Percentiles rank a stretch among this genome's conserved stretches.
phyloP scores from a whole-genome alignment of 179 eudicot genomes.

The Vitellaria paradoxa region DNA sequence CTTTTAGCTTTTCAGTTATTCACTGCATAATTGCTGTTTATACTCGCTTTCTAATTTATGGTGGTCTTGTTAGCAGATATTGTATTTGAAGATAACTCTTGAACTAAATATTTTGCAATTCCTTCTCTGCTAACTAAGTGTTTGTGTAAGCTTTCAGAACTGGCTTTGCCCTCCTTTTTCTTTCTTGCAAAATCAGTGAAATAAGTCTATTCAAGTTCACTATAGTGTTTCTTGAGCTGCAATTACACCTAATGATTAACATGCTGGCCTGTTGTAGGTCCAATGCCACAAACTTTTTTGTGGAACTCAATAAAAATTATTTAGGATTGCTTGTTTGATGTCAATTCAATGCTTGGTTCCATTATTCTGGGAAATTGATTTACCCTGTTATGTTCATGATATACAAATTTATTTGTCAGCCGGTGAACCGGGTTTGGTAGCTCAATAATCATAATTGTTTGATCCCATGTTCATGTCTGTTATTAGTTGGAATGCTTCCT shows the following conservation, averaged over 20 bases:
- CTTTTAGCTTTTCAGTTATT: neutral
- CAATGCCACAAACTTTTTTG: neutral
- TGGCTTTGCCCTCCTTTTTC: neutral
- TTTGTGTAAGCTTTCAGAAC: neutral
- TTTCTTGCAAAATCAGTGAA: neutral
- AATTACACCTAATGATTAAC: neutral
- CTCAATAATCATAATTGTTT: neutral
- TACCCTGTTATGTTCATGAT: neutral
- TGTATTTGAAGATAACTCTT: neutral
- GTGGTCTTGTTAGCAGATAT: neutral
- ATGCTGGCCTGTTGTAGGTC: neutral
- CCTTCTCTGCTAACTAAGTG: neutral
- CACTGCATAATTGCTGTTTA: constrained; percentile 4
- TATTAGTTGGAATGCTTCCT: neutral
- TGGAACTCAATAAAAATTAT: neutral
- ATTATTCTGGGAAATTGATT: neutral
- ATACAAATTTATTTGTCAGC: constrained; percentile 6
- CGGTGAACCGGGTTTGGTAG: neutral
- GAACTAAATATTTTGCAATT: neutral
- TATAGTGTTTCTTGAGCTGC: neutral
- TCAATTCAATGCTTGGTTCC: neutral
- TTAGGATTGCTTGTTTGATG: neutral
- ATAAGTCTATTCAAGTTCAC: neutral
- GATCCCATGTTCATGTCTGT: neutral
- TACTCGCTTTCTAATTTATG: neutral